These are phyloP conservation scores for Forsythia suspensa DNA, from an alignment of 257 asterid genomes.

Conservation along the genomic window DNA sequence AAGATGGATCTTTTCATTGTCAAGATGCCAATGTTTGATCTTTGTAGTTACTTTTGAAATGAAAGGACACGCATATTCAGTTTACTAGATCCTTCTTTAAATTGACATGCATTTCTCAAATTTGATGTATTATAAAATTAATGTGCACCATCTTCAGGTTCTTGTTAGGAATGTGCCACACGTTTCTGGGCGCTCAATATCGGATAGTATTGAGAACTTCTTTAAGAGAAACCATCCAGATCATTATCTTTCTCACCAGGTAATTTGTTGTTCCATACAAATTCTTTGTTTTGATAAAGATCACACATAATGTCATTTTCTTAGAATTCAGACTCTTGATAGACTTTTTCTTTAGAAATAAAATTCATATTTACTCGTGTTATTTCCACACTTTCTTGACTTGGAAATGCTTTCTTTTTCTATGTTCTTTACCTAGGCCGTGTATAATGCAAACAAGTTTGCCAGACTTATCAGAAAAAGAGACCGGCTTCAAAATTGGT, in stretches of 20 bases:
- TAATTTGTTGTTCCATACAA: conserved; percentile 24
- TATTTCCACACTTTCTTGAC: conserved; percentile 12
- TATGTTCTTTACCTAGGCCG: conserved; percentile 55
- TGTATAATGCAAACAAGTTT: conserved; percentile 84
- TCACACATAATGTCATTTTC: neutral
- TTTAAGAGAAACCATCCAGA: conserved; percentile 80
- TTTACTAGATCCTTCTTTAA: neutral
- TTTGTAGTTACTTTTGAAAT: neutral
- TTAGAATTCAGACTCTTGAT: neutral
- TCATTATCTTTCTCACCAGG: conserved; percentile 96
- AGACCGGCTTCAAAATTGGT: conserved; percentile 85
- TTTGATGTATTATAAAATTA: neutral
- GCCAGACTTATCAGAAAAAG: conserved; percentile 69
- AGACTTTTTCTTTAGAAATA: neutral
- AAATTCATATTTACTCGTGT: neutral
- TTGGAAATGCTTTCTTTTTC: neutral
- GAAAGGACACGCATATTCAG: neutral
- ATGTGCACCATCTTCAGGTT: conserved; percentile 55
- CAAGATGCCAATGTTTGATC: neutral
- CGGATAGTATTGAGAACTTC: conserved; percentile 73
- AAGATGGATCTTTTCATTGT: neutral
- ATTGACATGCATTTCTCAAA: neutral
- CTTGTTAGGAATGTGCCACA: conserved; percentile 87
- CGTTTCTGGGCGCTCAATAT: conserved; percentile 63
- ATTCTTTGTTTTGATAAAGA: neutral